A percentile compares a stretch with the other conserved stretches of the same genome.
Evolutionary conservation across 495 filamentous ascomycete genomes (phyloP).

Genomic region (Tuber calosporum): DNA sequence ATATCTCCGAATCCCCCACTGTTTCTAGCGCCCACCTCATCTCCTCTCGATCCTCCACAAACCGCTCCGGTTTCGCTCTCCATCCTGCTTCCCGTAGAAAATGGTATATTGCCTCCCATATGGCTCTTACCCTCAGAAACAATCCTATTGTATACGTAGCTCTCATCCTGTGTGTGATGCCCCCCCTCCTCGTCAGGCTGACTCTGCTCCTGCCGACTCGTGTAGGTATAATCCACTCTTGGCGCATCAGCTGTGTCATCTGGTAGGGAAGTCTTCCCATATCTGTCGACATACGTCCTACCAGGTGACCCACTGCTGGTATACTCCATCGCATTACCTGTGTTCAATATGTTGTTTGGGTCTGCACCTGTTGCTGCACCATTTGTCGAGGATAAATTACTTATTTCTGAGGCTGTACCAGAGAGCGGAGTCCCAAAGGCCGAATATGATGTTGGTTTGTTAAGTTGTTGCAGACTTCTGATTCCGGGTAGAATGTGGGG

Average conservation of each 20-base stretch:
- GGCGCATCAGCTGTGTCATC: conserved; percentile 12
- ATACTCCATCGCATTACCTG: conserved; percentile 30
- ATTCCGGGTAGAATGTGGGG: neutral
- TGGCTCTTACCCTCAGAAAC: conserved; percentile 24
- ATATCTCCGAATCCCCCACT: conserved; percentile 21
- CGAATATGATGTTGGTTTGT: neutral
- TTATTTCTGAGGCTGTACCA: neutral
- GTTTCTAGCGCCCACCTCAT: conserved; percentile 14
- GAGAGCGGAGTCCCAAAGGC: neutral
- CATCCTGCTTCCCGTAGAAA: conserved; percentile 28
- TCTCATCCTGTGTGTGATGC: conserved; percentile 19
- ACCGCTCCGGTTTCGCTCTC: conserved; percentile 12
- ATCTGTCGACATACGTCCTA: conserved; percentile 24
- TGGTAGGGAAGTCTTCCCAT: conserved; percentile 17
- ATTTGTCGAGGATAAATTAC: conserved; percentile 17
- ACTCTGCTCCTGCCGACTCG: conserved; percentile 20
- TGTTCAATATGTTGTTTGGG: conserved; percentile 27
- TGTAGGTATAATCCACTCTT: conserved; percentile 30
- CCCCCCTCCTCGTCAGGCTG: conserved; percentile 8
- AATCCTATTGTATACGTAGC: conserved; percentile 28
- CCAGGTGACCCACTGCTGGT: conserved; percentile 8
- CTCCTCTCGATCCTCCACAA: conserved; percentile 10
- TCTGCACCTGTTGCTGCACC: conserved; percentile 11
- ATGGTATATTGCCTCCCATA: conserved; percentile 19
- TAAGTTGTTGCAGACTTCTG: neutral